Conservation (phyloP, 2,329 filamentous ascomycete species). For the Ophiostoma novo-ulmi region DNA sequence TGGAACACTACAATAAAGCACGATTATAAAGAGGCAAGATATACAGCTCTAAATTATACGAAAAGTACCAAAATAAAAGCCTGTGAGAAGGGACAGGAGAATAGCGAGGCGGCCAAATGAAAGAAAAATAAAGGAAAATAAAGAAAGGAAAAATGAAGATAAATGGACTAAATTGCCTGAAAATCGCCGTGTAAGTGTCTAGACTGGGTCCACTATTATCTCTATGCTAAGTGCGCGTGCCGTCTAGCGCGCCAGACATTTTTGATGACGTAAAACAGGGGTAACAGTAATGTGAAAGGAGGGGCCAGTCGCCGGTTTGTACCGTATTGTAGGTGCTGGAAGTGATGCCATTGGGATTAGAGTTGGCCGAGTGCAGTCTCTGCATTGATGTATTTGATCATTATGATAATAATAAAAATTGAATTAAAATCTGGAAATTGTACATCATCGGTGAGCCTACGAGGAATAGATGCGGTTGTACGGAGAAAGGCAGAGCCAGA, state of each 20-base stretch:
- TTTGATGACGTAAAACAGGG: slow-evolving; percentile 22
- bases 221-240: neutral
- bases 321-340: neutral
- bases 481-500: neutral
- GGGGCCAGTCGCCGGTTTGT: slow-evolving; percentile 11
- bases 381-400: neutral
- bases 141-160: neutral
- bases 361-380: neutral
- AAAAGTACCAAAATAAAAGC: neutral
- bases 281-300: slow-evolving; percentile 19
- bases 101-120: neutral
- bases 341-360: neutral
- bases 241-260: slow-evolving; percentile 3
- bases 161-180: neutral
- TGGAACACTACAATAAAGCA: neutral
- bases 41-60: neutral
- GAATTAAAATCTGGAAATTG: neutral
- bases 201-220: neutral
- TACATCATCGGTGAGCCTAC: neutral
- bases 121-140: neutral
- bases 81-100: neutral
- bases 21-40: neutral
- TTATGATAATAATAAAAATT: neutral
- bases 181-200: slow-evolving; percentile 20
- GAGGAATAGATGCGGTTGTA: neutral